Evolutionary conservation across 2,329 filamentous ascomycete genomes (phyloP), one percentile per base, ranked within the genome.

Genomic region (Lizonia empirigonia): DNA sequence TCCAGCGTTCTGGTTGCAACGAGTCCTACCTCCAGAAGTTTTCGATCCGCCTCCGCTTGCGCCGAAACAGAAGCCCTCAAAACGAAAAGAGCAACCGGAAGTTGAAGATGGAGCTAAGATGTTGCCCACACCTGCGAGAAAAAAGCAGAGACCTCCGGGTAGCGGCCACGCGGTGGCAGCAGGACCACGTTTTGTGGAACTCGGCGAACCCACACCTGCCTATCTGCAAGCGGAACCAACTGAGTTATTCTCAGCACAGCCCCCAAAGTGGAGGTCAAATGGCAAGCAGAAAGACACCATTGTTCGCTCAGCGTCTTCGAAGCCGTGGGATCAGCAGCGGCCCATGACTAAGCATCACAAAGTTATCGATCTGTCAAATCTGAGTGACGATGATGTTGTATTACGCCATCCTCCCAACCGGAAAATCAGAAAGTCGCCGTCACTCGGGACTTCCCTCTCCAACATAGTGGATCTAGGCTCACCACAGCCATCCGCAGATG

Each of bases 1-100:
- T 12, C 66, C 72, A 0, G 56, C 63, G 9, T 73, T 67, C 35
- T 59, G 73, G 30, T 56, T 76, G 10, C 46, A 59, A 5, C 58
- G 63, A 32, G 65, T 61, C 1, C 60, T 77, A 2, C 67, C 68
- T 4, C 26, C 32, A 4, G 60, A 66, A 1, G 36, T 64, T 1
- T 39, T 69, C 6, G 45, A 66, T 22, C 62, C 59, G 9, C 52
- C 61, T 10, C 20, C 52, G 5, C n/a, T 52, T 20, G 35, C 15
- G 18, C 32, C 54, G 8, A 58, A 46, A 19, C 42, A 51, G 18
- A 59, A 53, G 26, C 24, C 47, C 35, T 15, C 27, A 3, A 63
- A 63, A 34, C 55, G 62, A 5, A 62, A 62, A 22, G 44, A 39
- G 24, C 37, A 24, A 22, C 30, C 16, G n/a, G 46, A 45, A 15